Base-by-base conservation (phyloP, 2,329 filamentous ascomycete species). In the Pseudogymnoascus sp. region DNA sequence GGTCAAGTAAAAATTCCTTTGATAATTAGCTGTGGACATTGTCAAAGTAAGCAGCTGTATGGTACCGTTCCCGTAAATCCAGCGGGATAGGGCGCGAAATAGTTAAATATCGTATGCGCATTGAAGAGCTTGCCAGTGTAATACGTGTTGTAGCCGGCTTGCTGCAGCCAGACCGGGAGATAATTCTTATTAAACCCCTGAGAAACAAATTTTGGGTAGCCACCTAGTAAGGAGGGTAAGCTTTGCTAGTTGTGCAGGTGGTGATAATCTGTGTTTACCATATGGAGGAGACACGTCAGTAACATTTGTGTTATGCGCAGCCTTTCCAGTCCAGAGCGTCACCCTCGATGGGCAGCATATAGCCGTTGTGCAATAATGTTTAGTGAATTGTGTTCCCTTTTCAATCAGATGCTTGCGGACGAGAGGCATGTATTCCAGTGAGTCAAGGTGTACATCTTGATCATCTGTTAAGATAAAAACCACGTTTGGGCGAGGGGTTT, bases 41-140 rank as follows among this genome's bases (percentile, higher is more conserved):
- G 15, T 17, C 15, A 11, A 79, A 88, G 78, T 83, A 89, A 0
- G 85, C 85, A 0, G 76, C 77, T 0, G 81, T 77, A 38, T 10
- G 5, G 7, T 50, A 50, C 44, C 15, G 44, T 50, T 29, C 44
- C 44, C 75, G 79, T 0, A 86, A 84, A 90, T 0, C 86, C 87
- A 0, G 77, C 78, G 0, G 82, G 78, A 44, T 77, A 79, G 0
- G 87, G 86, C 0, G 76, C 76, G 69, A 87, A 75, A 70, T 88
- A 90, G 64, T 88, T 90, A 0, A 78, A 69, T 1, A 82, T 77
- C 0, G 77, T 82, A 61, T 89, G 86, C 0, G 80, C 78, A 67
- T 91, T 91, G 75, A 88, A 87, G 82, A 3, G 77, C 75, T 91
- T 91, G n/a, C 86, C 88, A 0, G 83, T 84, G 68, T 90, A 91